Conservation (phyloP, 2,329 filamentous ascomycete species). For the Rhinocladiella similis region DNA sequence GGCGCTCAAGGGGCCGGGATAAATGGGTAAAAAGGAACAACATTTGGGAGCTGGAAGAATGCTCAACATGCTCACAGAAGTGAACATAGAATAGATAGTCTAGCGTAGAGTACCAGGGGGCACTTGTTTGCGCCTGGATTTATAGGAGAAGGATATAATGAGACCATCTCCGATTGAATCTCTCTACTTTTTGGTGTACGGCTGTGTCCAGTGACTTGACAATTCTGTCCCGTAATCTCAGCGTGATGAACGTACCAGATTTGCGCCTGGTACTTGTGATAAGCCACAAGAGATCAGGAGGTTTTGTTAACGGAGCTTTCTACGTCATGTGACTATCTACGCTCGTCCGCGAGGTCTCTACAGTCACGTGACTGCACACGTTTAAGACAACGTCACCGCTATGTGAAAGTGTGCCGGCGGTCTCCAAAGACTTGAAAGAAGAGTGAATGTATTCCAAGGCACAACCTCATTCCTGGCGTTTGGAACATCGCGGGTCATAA, state of each 20-base stretch:
- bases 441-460: not conserved
- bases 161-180: not conserved
- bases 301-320: too few species aligned
- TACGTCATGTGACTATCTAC: too few species aligned
- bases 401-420: too few species aligned
- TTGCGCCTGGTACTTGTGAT: too few species aligned
- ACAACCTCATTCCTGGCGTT: not conserved
- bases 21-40: slow-evolving; percentile 8
- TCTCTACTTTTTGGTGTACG: not conserved
- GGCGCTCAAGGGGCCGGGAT: slow-evolving; percentile 5
- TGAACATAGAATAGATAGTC: slow-evolving; percentile 20
- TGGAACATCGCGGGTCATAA: not conserved
- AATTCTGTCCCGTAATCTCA: too few species aligned
- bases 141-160: not conserved
- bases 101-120: not conserved
- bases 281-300: too few species aligned
- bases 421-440: not conserved
- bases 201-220: too few species aligned
- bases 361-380: too few species aligned
- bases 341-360: too few species aligned
- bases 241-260: too few species aligned
- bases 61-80: not conserved
- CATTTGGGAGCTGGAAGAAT: not conserved
- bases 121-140: not conserved
- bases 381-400: too few species aligned